Base-by-base conservation (phyloP, 2,329 filamentous ascomycete genomes). In the Geoglossum cookeanum region DNA sequence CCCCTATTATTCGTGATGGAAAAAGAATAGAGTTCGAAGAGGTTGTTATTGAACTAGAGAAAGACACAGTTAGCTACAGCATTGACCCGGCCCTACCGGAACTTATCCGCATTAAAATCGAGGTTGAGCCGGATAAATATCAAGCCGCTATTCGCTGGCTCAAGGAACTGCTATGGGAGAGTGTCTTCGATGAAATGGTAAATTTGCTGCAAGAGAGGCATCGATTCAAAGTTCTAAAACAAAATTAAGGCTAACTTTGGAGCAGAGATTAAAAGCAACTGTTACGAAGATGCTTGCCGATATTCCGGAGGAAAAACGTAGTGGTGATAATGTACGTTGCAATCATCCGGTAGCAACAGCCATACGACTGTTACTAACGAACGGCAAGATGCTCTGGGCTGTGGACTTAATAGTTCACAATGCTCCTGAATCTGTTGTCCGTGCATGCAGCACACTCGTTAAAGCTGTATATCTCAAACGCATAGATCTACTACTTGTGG, bases 111-210 rank as follows among this genome's bases (percentile, higher is more conserved):
- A 80, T 97, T 54, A 80, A 83, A 61, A 85, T 98, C 70, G 84
- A 92, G 64, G 81, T 92, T 5, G 92, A 98, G 68, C 80, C 84
- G 0, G 83, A 91, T 56, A 95, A 94, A 69, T 97, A 97, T 68
- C 75, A 79, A 48, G 82, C 81, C 0, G 83, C 87, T 1, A 84
- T 97, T 58, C 76, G 82, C 59, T 96, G 90, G 88, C 76, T 96
- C 11, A 83, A 82, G 22, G 85, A 86, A 11, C 78, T 97, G 69
- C 84, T 95, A 68, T 94, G 91, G 67, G 83, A 94, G 67, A 85
- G 87, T 44, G 76, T 96, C 55, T 95, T 97, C 65, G 91, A 97
- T 64, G 77, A 83, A 2, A 86, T 61, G 73, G 76, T 55, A 61
- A n/a, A 57, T 42, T 39, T 13, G 55, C 15, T 29, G 29, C n/a